Conservation (phyloP, 108 stramenopile species). For the Phaeodactylum tricornutum region DNA sequence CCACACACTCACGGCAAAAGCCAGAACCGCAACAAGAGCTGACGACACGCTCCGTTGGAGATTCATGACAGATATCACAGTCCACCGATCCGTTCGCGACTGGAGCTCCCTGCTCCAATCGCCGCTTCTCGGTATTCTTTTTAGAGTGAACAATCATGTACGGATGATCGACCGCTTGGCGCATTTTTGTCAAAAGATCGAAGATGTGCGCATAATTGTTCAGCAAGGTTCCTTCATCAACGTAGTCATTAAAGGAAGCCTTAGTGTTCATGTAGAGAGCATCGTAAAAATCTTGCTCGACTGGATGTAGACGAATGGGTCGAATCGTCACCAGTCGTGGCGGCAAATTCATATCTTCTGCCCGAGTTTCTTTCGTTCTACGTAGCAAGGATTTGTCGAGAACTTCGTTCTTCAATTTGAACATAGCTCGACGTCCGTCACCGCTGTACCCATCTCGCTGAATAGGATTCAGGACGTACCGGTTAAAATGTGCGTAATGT, state of each 20-base stretch:
- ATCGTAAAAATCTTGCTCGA: slow-evolving; percentile 97
- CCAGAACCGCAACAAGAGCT: slow-evolving; percentile 66
- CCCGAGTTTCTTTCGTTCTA: slow-evolving; percentile 89
- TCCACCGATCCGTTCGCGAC: slow-evolving; percentile 61
- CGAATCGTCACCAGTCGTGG: slow-evolving; percentile 76
- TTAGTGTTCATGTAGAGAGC: slow-evolving; percentile 94
- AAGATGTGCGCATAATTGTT: slow-evolving; percentile 99
- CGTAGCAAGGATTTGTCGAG: slow-evolving; percentile 68
- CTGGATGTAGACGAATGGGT: slow-evolving; percentile 73
- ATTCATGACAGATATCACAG: slow-evolving; percentile 78
- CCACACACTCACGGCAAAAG: slow-evolving; percentile 72
- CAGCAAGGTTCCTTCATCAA: slow-evolving; percentile 81
- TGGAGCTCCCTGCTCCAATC: slow-evolving; percentile 8
- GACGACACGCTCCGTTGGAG: slow-evolving; percentile 63
- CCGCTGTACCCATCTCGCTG: slow-evolving; percentile 75
- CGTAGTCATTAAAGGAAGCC: slow-evolving; percentile 93
- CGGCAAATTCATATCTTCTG: slow-evolving; percentile 94
- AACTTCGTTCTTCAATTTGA: slow-evolving; percentile 64
- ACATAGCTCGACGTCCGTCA: slow-evolving; percentile 90
- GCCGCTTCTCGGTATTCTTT: slow-evolving; percentile 2
- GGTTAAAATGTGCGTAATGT: slow-evolving; percentile 94
- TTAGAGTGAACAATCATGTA: slow-evolving; percentile 63
- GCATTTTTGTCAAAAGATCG: slow-evolving; percentile 89
- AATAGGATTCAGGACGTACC: slow-evolving; percentile 92
- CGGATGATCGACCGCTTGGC: slow-evolving; percentile 97